Conservation (phyloP, 768 basidiomycete species). For the Phlegmacium glaucopus region DNA sequence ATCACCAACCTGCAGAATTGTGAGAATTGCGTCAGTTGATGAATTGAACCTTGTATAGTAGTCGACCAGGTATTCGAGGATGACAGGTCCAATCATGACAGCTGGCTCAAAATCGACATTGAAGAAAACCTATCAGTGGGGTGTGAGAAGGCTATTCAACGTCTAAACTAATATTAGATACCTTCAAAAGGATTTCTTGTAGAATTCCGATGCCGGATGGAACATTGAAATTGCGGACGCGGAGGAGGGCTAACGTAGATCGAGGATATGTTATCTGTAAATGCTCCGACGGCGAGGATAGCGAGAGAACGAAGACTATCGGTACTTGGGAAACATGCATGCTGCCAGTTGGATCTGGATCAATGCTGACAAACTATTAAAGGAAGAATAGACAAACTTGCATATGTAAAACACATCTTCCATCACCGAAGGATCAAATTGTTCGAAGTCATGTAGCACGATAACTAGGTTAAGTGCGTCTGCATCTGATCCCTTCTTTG, state of each 20-base stretch:
- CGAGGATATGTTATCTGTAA: slow-evolving; percentile 59
- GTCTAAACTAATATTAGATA: slow-evolving; percentile 18
- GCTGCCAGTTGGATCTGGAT: slow-evolving; percentile 29
- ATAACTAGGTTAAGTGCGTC: slow-evolving; percentile 44
- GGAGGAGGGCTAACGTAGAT: slow-evolving; percentile 53
- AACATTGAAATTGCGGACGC: slow-evolving; percentile 47
- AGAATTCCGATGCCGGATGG: slow-evolving; percentile 47
- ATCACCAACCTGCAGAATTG: slow-evolving; percentile 54
- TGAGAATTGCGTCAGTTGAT: slow-evolving; percentile 54
- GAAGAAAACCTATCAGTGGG: slow-evolving; percentile 44
- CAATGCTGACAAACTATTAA: neutral
- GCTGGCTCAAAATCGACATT: slow-evolving; percentile 56
- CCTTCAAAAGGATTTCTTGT: slow-evolving; percentile 54
- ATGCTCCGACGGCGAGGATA: slow-evolving; percentile 60
- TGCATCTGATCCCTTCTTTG: slow-evolving; percentile 3
- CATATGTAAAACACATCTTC: slow-evolving; percentile 72
- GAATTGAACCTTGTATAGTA: slow-evolving; percentile 53
- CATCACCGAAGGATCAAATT: slow-evolving; percentile 57
- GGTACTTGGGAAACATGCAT: slow-evolving; percentile 51
- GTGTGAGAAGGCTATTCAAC: neutral
- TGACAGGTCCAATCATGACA: slow-evolving; percentile 56
- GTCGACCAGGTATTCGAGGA: slow-evolving; percentile 54
- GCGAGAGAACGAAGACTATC: slow-evolving; percentile 58
- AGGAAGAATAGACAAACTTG: slow-evolving; percentile 42
- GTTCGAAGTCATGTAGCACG: slow-evolving; percentile 72